Evolutionary conservation across 306 rosid species (phyloP), one percentile per base, ranked within the genome.

Genomic region (Vigna trinervia): DNA sequence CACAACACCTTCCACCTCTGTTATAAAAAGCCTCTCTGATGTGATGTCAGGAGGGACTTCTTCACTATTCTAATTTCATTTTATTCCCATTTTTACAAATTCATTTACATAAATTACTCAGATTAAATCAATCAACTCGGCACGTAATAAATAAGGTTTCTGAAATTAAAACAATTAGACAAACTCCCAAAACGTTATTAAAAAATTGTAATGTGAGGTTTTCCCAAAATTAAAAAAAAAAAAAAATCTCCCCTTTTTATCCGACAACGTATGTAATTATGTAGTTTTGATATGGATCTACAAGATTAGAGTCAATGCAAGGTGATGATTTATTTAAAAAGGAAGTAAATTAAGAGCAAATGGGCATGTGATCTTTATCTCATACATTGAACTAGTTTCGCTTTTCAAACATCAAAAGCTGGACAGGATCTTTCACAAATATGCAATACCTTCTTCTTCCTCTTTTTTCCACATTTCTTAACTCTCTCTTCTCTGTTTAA

Each of bases 321-420:
- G 48, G 14, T 45, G 48, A 45, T 45, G 48, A 12, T 10, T 45
- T 10, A 45, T 45, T 45, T 45, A 11, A 45, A 22, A 30, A 69
- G 69, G 59, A 53, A 54, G 64, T 62, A 63, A 64, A 65, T 47
- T 65, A 38, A 47, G 9, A 52, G 64, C 79, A 77, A 70, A 52
- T 70, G 62, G 74, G 50, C 85, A 82, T 48, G 83, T 73, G 80
- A 78, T 76, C 69, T 57, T 58, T 47, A 57, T 66, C 70, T 66
- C 83, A 30, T 83, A 77, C 85, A 82, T 82, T 77, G 85, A 82
- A 82, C 79, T 46, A 73, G 80, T 1, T 64, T 45, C 51, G 68
- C 53, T 65, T 82, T 72, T 73, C 12, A 34, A 78, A 72, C 82
- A 11, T 22, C 38, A 47, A 57, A 15, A 58, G 6, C 14, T 54